phyloP scores from a whole-genome alignment of 2,329 filamentous ascomycete genomes.

The Arthrobotrys iridis region DNA sequence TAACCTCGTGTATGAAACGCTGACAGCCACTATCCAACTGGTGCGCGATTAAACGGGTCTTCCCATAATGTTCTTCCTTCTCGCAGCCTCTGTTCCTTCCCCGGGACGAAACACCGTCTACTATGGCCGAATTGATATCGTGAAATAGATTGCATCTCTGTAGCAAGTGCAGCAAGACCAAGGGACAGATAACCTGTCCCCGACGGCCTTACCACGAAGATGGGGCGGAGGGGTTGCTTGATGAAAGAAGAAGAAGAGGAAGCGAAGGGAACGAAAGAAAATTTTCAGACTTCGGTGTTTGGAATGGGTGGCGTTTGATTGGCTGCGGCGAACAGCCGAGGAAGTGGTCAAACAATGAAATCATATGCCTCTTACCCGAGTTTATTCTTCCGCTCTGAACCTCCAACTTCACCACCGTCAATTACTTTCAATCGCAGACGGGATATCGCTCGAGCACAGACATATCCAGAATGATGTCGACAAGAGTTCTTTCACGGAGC shows the following conservation, averaged over 20 bases:
- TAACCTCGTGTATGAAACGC: constrained; percentile 58
- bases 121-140: constrained; percentile 51
- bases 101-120: constrained; percentile 53
- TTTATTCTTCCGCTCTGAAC: constrained; percentile 16
- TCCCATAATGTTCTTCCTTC: constrained; percentile 55
- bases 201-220: constrained; percentile 28
- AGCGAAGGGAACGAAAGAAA: background rate
- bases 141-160: constrained; percentile 54
- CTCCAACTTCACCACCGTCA: constrained; percentile 16
- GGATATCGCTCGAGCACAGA: background rate
- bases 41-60: constrained; percentile 58
- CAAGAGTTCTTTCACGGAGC: constrained; percentile 39
- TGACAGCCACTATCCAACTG: constrained; percentile 54
- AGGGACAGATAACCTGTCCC: constrained; percentile 49
- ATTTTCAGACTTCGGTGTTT: constrained; percentile 23
- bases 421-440: background rate
- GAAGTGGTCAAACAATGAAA: constrained; percentile 28
- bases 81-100: constrained; percentile 52
- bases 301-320: constrained; percentile 35
- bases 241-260: constrained; percentile 18
- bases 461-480: constrained; percentile 40
- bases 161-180: constrained; percentile 47
- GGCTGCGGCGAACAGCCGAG: constrained; percentile 52
- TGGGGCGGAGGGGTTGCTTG: constrained; percentile 56
- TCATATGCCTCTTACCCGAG: constrained; percentile 49